Evolutionary conservation across 192 early-diverging fungal genomes (phyloP).

Genomic region (Powellomyces hirtus): DNA sequence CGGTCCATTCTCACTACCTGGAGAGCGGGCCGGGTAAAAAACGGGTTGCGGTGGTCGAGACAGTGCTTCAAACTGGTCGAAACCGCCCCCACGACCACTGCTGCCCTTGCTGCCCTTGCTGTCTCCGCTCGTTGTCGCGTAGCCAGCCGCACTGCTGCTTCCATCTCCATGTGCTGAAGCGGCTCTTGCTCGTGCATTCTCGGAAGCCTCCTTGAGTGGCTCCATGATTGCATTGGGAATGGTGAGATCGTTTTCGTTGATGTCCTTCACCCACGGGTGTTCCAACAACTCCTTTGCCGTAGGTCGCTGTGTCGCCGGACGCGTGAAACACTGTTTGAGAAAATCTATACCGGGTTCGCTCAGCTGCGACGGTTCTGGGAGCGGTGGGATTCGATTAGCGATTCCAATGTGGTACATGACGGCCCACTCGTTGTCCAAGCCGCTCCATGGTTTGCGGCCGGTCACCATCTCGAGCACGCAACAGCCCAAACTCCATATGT

Average conservation of each 20-base stretch:
- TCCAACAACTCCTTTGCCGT: constrained; percentile 68
- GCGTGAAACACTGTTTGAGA: constrained; percentile 73
- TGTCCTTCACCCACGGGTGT: constrained; percentile 64
- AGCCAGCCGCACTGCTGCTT: not conserved
- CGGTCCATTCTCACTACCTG: not conserved
- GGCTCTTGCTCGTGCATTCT: constrained; percentile 22
- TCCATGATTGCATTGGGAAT: constrained; percentile 9
- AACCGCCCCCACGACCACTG: constrained; percentile 4
- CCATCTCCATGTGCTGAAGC: constrained; percentile 15
- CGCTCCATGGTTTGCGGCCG: constrained; percentile 80
- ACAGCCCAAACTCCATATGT: constrained; percentile 91
- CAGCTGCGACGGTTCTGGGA: constrained; percentile 70
- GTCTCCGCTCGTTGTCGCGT: not conserved
- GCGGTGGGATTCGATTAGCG: constrained; percentile 68
- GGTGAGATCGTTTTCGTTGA: constrained; percentile 26
- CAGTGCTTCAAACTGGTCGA: constrained; percentile 1
- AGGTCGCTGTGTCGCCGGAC: constrained; percentile 68
- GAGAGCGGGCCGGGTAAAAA: constrained; percentile 2
- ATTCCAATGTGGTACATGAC: constrained; percentile 85
- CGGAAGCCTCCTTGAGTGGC: constrained; percentile 25
- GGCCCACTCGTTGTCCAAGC: constrained; percentile 91
- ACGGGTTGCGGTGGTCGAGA: not conserved
- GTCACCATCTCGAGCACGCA: constrained; percentile 90
- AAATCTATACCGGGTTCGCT: constrained; percentile 72
- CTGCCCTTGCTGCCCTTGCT: not conserved